Percentiles rank a stretch among this genome's conserved stretches.
Conservation (phyloP, 2,329 filamentous ascomycete genomes). For the Decorospora gaudefroyi region DNA sequence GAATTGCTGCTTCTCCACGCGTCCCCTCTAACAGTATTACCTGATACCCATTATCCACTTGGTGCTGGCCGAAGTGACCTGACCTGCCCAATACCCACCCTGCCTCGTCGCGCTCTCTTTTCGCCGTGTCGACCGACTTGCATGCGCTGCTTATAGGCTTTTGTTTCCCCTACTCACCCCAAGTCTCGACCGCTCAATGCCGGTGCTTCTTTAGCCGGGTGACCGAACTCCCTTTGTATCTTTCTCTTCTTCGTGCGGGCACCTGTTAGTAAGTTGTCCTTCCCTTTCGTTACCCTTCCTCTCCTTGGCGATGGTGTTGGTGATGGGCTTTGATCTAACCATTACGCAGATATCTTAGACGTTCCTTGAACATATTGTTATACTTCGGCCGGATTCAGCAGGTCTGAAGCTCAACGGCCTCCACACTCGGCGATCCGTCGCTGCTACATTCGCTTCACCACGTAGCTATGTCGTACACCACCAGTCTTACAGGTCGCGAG, state of each 20-base stretch:
- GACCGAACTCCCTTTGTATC: constrained; percentile 29
- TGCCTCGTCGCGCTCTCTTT: constrained; percentile 13
- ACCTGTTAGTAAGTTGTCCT: constrained; percentile 43
- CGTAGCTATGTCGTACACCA: constrained; percentile 40
- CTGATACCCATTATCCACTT: constrained; percentile 30
- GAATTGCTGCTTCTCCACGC: constrained; percentile 5
- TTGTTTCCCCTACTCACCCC: constrained; percentile 42
- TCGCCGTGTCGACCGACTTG: constrained; percentile 22
- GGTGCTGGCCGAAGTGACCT: constrained; percentile 37
- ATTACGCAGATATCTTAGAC: constrained; percentile 37
- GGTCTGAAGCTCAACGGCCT: constrained; percentile 46
- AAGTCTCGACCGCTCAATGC: constrained; percentile 44
- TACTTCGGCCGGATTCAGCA: constrained; percentile 46
- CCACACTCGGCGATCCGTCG: constrained; percentile 27
- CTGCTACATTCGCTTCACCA: constrained; percentile 14
- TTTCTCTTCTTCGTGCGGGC: constrained; percentile 48
- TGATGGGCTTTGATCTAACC: constrained; percentile 24
- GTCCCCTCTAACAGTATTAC: constrained; percentile 10
- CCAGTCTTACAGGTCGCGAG: constrained; percentile 57
- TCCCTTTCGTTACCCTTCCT: constrained; percentile 5
- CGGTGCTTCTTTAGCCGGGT: constrained; percentile 48
- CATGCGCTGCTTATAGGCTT: constrained; percentile 47
- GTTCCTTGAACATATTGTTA: constrained; percentile 33
- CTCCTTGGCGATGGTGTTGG: constrained; percentile 17
- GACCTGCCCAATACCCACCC: constrained; percentile 23